Conservation (phyloP, 805 yeast species). For the Ogataea methanolica region DNA sequence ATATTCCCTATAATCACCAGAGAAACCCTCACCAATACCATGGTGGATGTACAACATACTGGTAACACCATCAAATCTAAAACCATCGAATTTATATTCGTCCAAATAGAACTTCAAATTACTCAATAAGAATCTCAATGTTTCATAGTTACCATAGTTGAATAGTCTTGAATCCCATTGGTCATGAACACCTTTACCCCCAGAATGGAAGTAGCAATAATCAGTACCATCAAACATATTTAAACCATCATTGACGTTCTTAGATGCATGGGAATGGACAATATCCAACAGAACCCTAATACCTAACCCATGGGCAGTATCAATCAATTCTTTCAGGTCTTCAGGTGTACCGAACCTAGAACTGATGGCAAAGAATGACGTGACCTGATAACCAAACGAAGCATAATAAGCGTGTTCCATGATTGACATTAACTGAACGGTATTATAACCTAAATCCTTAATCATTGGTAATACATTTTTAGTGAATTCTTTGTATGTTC, state of each 20-base stretch:
- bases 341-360: conserved; percentile 96
- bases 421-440: conserved; percentile 93
- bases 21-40: conserved; percentile 83
- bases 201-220: conserved; percentile 85
- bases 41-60: conserved; percentile 89
- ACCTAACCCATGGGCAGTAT: conserved; percentile 86
- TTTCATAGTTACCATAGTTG: conserved; percentile 89
- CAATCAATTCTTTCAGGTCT: conserved; percentile 84
- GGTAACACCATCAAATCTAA: conserved; percentile 95
- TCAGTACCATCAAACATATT: conserved; percentile 94
- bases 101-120: conserved; percentile 82
- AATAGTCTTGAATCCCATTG: conserved; percentile 96
- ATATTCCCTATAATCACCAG: conserved; percentile 92
- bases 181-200: conserved; percentile 83
- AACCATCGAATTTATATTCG: conserved; percentile 86
- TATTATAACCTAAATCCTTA: conserved; percentile 80
- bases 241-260: conserved; percentile 89
- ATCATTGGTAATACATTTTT: conserved; percentile 77
- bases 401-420: conserved; percentile 99
- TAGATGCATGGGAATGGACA: conserved; percentile 95
- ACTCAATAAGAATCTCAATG: conserved; percentile 76
- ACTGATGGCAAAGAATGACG: conserved; percentile 84
- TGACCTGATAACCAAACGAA: conserved; percentile 95
- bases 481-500: conserved; percentile 83
- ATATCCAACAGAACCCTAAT: conserved; percentile 83